Conservation (phyloP, 495 filamentous ascomycete genomes). For the Tetracladium setigerum region DNA sequence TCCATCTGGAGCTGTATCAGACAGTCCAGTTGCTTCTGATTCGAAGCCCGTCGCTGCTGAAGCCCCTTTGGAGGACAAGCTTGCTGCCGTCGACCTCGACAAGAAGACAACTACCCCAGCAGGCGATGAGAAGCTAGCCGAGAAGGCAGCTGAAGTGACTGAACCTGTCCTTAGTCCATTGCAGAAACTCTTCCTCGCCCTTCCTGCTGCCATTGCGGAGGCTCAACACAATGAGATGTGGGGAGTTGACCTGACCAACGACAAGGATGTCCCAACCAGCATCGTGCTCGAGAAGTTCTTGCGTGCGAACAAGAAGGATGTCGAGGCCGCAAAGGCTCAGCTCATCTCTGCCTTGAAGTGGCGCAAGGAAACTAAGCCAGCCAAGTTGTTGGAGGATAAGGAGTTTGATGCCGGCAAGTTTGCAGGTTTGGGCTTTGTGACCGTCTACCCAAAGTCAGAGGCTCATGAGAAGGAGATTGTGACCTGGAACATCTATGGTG, state of each 20-base stretch:
- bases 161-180: conserved; percentile 7
- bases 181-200: conserved; percentile 18
- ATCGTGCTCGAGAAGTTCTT: conserved; percentile 87
- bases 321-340: conserved; percentile 64
- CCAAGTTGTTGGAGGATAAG: conserved; percentile 19
- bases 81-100: too few species aligned
- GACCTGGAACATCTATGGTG: conserved; percentile 86
- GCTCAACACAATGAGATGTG: conserved; percentile 65
- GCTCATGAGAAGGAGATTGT: conserved; percentile 40
- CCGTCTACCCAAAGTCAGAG: conserved; percentile 36
- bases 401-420: conserved; percentile 43
- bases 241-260: conserved; percentile 52
- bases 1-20: too few species aligned
- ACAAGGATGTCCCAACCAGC: conserved; percentile 56
- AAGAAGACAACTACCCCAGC: not conserved
- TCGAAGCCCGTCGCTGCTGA: conserved; percentile 4
- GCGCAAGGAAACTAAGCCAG: conserved; percentile 57
- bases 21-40: not conserved
- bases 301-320: conserved; percentile 73
- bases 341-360: conserved; percentile 71
- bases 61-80: not conserved
- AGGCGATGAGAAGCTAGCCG: not conserved
- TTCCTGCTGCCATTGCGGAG: conserved; percentile 31
- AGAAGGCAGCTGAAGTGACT: not conserved
- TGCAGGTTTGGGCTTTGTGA: conserved; percentile 47